Conservation (phyloP, 139 green algal species). For the Yamagishiella unicocca region DNA sequence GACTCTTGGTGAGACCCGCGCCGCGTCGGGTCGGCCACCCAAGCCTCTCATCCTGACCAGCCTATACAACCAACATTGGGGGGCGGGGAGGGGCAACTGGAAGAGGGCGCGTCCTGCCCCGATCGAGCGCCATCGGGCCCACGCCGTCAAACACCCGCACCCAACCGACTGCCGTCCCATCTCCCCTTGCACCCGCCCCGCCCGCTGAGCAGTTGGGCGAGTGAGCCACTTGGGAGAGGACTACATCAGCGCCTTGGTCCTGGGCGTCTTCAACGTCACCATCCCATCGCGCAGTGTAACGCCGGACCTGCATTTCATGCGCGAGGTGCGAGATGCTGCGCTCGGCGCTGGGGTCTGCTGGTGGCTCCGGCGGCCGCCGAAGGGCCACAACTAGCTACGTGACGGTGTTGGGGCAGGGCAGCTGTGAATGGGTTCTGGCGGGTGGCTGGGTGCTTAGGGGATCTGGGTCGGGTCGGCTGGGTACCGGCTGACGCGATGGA, state of each 20-base stretch:
- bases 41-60: not conserved
- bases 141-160: not conserved
- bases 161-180: not conserved
- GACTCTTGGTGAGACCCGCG: constrained; percentile 53
- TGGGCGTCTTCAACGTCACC: constrained; percentile 79
- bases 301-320: constrained; percentile 50
- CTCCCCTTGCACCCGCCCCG: not conserved
- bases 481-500: not conserved
- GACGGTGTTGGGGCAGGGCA: too few relatives aligned
- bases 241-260: constrained; percentile 78
- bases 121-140: too few relatives aligned
- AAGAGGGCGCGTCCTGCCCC: too few relatives aligned
- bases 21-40: too few relatives aligned
- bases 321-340: not conserved
- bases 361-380: too few relatives aligned
- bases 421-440: too few relatives aligned
- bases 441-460: not conserved
- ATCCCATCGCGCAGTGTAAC: constrained; percentile 62
- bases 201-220: constrained; percentile 58
- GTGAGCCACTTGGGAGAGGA: constrained; percentile 77
- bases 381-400: too few relatives aligned
- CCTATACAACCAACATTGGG: not conserved
- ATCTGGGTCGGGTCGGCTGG: not conserved
- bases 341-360: too few relatives aligned
- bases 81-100: too few relatives aligned